Conservation (phyloP, 257 asterid species). For the Prunella vulgaris region DNA sequence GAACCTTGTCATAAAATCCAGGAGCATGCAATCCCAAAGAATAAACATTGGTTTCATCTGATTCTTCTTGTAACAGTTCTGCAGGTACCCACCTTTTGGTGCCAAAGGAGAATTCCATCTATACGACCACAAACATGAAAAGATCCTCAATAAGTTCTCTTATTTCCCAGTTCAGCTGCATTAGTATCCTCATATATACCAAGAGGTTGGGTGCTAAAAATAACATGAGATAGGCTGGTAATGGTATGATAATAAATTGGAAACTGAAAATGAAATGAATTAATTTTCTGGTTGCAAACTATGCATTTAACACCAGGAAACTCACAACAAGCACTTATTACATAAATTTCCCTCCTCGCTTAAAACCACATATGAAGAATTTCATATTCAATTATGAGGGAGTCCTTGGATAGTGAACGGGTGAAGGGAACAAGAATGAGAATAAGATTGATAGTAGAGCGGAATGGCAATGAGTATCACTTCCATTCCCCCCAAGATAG, state of each 20-base stretch:
- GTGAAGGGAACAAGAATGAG: background rate
- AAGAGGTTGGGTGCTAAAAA: slow-evolving; percentile 8
- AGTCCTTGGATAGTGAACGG: background rate
- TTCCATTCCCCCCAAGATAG: background rate
- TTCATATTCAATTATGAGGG: background rate
- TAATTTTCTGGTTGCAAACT: background rate
- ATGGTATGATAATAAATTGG: background rate
- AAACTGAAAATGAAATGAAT: background rate
- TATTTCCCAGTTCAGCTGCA: background rate
- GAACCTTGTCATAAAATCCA: slow-evolving; percentile 90
- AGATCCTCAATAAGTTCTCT: background rate
- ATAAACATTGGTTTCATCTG: slow-evolving; percentile 37
- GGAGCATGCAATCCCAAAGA: slow-evolving; percentile 97
- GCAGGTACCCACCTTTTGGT: slow-evolving; percentile 77
- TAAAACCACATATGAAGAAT: background rate
- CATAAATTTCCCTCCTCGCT: slow-evolving; percentile 10
- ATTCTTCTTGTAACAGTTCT: slow-evolving; percentile 49
- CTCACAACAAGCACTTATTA: background rate
- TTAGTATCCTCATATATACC: slow-evolving; percentile 9
- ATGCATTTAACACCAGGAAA: background rate
- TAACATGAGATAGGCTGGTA: background rate
- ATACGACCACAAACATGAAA: slow-evolving; percentile 23
- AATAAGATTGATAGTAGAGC: background rate
- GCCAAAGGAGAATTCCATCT: slow-evolving; percentile 98
- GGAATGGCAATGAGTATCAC: background rate